Percentiles rank a stretch among this genome's conserved stretches.
phyloP scores from a whole-genome alignment of 495 filamentous ascomycete species.

The Talaromyces thailandensis region DNA sequence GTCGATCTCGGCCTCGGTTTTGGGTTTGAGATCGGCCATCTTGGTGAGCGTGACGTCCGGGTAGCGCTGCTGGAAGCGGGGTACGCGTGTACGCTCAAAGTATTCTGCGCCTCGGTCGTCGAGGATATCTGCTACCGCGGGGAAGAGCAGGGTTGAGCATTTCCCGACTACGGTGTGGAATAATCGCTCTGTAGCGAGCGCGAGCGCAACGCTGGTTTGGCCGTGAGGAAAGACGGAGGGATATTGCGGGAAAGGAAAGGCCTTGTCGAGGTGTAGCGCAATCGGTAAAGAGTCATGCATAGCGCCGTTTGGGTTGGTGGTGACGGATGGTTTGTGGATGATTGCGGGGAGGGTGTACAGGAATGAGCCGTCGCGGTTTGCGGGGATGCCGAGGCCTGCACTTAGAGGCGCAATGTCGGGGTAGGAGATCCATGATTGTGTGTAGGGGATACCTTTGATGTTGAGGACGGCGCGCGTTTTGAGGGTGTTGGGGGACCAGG shows the following conservation, averaged over 20 bases:
- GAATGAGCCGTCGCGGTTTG: constrained; percentile 10
- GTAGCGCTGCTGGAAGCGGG: neutral
- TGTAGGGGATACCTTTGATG: constrained; percentile 33
- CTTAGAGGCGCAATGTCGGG: constrained; percentile 30
- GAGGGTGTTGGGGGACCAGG: constrained; percentile 34
- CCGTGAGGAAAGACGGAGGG: constrained; percentile 4
- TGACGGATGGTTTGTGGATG: constrained; percentile 18
- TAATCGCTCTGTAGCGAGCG: neutral
- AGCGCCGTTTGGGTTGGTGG: constrained; percentile 17
- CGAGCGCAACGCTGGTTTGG: constrained; percentile 1
- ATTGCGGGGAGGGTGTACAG: constrained; percentile 33
- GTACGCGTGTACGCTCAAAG: constrained; percentile 1
- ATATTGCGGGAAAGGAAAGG: constrained; percentile 17
- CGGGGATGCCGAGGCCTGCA: constrained; percentile 15
- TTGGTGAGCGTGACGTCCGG: neutral
- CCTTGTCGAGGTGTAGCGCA: constrained; percentile 25
- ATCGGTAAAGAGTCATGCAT: constrained; percentile 34
- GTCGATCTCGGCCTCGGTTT: neutral
- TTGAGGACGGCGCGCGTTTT: constrained; percentile 30
- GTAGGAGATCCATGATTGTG: constrained; percentile 32
- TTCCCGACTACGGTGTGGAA: neutral
- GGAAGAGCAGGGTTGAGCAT: neutral
- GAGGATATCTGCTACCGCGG: neutral
- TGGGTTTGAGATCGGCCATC: neutral
- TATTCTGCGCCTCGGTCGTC: constrained; percentile 2